Evolutionary conservation across 805 yeast genomes (phyloP), one percentile per base, ranked within the genome.

Genomic region (Suhomyces prunicola): DNA sequence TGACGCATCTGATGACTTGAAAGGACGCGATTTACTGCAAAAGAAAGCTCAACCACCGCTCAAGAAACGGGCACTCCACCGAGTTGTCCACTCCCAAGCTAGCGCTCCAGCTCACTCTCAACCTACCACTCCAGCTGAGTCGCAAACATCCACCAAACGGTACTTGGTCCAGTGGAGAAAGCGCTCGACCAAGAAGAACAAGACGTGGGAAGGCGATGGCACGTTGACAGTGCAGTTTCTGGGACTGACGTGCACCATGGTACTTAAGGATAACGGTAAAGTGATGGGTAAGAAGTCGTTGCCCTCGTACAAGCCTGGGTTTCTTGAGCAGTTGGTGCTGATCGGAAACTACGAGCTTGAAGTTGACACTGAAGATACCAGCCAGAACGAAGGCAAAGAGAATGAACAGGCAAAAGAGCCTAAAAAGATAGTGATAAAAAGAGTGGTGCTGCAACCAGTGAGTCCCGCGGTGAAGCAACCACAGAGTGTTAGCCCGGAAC

Each of bases 161-260:
- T 57, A 54, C 36, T 27, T 52, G 23, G 82, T 84, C 5, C 78
- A 88, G 58, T 88, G 86, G 79, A 73, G 99, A 33, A 90, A 90
- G 66, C 76, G 77, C 42, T 75, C 93, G 0, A 76, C 72, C 31
- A 90, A 88, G 69, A 90, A 93, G 74, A 84, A 91, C 67, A 92
- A 92, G 65, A 85, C 90, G 0, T 94, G 99, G 99, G 96, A 90
- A 51, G 96, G 96, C 2, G 98, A 94, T 70, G 98, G 97, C 0
- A 68, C 71, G 33, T 71, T 87, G 13, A 60, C 69, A 0, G 64
- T 77, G 2, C 9, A 29, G 4, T 26, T 46, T 26, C 45, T 27
- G 4, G 47, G 35, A 5, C 36, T 26, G 17, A 8, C 55, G 6
- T 41, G 41, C n/a, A 24, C 35, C 2, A 33, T 57, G 7, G n/a